phyloP scores from a whole-genome alignment of 148 eudicot genomes.

The Rhododendron kiyosumense region DNA sequence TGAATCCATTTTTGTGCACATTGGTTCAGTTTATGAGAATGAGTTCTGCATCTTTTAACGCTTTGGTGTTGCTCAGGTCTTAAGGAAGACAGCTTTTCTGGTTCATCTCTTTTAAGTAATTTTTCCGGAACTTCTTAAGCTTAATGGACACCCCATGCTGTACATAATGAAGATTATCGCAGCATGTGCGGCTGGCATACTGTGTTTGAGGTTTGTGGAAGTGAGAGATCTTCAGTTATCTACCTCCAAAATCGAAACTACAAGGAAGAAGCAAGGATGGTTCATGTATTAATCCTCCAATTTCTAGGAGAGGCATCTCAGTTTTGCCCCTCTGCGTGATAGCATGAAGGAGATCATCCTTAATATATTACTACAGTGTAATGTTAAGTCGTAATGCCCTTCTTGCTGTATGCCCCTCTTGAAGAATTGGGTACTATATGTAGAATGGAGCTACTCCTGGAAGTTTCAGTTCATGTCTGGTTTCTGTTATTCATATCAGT shows the following conservation, averaged over 20 bases:
- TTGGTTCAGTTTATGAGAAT: not conserved
- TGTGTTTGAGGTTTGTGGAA: not conserved
- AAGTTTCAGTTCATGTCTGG: not conserved
- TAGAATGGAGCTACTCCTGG: not conserved
- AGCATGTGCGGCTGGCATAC: not conserved
- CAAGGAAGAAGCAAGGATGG: not conserved
- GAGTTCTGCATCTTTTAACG: not conserved
- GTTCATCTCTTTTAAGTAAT: not conserved
- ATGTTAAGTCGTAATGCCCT: not conserved
- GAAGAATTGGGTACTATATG: not conserved
- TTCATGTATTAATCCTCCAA: not conserved
- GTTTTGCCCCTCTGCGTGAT: not conserved
- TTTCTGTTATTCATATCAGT: not conserved
- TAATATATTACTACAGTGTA: no score
- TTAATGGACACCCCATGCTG: not conserved
- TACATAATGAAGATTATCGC: not conserved
- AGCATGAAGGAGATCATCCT: not conserved
- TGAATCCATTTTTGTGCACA: not conserved
- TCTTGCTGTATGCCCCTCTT: not conserved
- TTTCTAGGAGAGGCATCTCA: not conserved
- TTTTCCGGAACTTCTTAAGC: not conserved
- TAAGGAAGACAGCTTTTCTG: not conserved
- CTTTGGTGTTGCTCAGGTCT: conserved; percentile 2
- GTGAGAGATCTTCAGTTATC: not conserved
- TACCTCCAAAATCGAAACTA: not conserved